These are phyloP conservation scores for Pythium phragmitis DNA, from an alignment of 352 stramenopile genomes.

Conservation along the genomic window DNA sequence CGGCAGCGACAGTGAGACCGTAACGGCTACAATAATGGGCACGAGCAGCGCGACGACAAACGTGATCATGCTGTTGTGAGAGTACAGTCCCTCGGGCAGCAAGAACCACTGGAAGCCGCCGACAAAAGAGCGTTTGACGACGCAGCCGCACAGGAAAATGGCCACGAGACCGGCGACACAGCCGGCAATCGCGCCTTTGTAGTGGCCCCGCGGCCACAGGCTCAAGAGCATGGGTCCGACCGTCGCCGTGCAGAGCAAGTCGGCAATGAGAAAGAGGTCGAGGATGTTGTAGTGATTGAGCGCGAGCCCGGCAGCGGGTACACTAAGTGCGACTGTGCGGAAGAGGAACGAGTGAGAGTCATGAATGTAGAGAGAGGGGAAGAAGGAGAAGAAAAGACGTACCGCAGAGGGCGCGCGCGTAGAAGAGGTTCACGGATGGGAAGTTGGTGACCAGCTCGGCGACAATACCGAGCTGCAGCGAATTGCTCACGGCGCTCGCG, in stretches of 20 bases:
- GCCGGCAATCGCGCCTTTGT: conserved; percentile 42
- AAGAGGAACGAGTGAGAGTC: too few relatives aligned
- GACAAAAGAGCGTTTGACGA: conserved; percentile 57
- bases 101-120: conserved; percentile 78
- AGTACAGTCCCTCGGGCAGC: conserved; percentile 76
- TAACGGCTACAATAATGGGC: conserved; percentile 48
- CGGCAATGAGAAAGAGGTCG: conserved; percentile 74
- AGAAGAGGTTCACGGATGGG: conserved; percentile 45
- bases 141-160: conserved; percentile 66
- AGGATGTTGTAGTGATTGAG: conserved; percentile 68
- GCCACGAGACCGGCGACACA: conserved; percentile 56
- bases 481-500: conserved; percentile 58
- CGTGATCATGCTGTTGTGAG: conserved; percentile 74
- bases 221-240: conserved; percentile 71
- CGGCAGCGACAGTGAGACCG: conserved; percentile 49
- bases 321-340: conserved; percentile 34
- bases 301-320: conserved; percentile 63
- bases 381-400: neutral
- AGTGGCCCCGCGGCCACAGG: conserved; percentile 47
- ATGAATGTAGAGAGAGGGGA: too few relatives aligned
- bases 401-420: conserved; percentile 52
- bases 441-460: conserved; percentile 76
- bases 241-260: conserved; percentile 68
- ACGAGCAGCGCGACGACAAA: conserved; percentile 73
- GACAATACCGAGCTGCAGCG: conserved; percentile 71